A percentile compares a stretch with the other conserved stretches of the same genome.
Evolutionary conservation across 495 filamentous ascomycete genomes (phyloP).

Genomic region (Penicillium alfredii): DNA sequence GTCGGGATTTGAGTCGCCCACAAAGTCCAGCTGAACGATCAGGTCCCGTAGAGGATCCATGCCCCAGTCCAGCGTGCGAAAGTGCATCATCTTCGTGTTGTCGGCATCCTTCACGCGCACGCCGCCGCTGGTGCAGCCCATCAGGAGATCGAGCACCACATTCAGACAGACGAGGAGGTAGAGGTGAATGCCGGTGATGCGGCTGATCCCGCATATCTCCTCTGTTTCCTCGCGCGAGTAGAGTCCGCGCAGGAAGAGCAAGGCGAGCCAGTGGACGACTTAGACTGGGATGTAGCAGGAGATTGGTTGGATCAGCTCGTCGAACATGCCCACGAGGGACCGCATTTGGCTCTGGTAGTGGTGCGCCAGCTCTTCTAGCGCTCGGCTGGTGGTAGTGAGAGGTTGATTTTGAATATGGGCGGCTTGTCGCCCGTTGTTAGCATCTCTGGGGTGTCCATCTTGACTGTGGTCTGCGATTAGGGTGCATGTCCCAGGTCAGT

Average conservation of each 20-base stretch:
- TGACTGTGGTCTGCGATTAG: too few species aligned
- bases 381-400: conserved; percentile 50
- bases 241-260: conserved; percentile 42
- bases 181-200: conserved; percentile 47
- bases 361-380: conserved; percentile 47
- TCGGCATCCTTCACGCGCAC: conserved; percentile 22
- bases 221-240: conserved; percentile 53
- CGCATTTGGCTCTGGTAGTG: conserved; percentile 38
- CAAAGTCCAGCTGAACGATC: conserved; percentile 55
- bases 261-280: conserved; percentile 32
- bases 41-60: conserved; percentile 55
- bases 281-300: conserved; percentile 20
- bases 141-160: conserved; percentile 55
- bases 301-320: conserved; percentile 31
- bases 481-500: too few species aligned
- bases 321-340: conserved; percentile 43
- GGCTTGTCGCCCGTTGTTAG: conserved; percentile 8
- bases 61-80: conserved; percentile 62
- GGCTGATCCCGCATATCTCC: conserved; percentile 54
- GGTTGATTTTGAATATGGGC: conserved; percentile 50
- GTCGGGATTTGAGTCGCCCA: conserved; percentile 22
- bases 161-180: conserved; percentile 58
- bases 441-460: neutral
- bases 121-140: conserved; percentile 62
- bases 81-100: conserved; percentile 49